These are phyloP conservation scores for Lepidium didymum DNA, from an alignment of 345 rosid species.

Conservation along the genomic window DNA sequence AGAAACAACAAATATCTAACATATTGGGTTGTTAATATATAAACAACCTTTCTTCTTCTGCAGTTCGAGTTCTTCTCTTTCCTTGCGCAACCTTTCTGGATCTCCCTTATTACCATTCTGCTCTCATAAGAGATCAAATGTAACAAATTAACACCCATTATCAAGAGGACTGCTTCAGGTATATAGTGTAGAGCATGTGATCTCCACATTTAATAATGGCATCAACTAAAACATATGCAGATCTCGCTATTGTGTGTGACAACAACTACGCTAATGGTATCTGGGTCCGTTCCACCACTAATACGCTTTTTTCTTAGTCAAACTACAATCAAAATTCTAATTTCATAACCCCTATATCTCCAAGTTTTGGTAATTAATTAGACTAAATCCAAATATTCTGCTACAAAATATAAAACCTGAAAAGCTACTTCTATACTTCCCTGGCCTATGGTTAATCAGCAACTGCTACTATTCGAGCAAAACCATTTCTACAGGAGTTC, in stretches of 20 bases:
- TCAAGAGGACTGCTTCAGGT: background rate
- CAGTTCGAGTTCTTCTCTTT: constrained; percentile 82
- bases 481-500: background rate
- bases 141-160: constrained; percentile 4
- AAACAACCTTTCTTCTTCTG: constrained; percentile 64
- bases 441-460: background rate
- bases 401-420: background rate
- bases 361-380: background rate
- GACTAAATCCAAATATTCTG: background rate
- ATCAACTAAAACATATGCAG: background rate
- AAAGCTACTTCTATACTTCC: background rate
- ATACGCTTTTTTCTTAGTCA: background rate
- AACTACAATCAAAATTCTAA: background rate
- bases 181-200: background rate
- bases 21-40: background rate
- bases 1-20: background rate
- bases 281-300: background rate
- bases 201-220: background rate
- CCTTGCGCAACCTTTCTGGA: constrained; percentile 72
- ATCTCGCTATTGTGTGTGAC: background rate
- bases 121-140: constrained; percentile 15
- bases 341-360: background rate
- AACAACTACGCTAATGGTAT: background rate
- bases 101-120: constrained; percentile 63
- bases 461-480: background rate